Base-by-base conservation (phyloP, 225 moss, liverwort and hornwort species). In the Polytrichum formosum region DNA sequence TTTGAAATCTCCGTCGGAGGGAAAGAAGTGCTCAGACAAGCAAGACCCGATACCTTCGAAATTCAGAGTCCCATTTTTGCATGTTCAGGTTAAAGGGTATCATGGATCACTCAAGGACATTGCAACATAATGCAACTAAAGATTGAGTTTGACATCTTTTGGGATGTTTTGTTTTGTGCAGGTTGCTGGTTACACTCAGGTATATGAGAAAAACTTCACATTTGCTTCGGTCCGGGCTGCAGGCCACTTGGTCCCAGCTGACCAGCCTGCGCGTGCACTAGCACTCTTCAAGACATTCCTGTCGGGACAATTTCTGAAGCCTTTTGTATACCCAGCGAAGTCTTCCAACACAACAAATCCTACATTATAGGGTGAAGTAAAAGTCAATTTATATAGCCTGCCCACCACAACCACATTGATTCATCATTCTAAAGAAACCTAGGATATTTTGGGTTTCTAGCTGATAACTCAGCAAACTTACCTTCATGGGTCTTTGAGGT, bases 171-270 rank as follows among this genome's bases (percentile, higher is more conserved):
- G 46, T 13, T 53, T 66, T 66, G 37, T 70, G 76, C 26, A 80
- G 86, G 80, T 83, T 55, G 78, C 75, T 60, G 86, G 86, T 21
- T 86, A 78, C 0, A 70, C 83, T 0, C 80, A 83, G 33, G 71
- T 80, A 21, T 83, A 86, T 20, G 83, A 80, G 75, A 71, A 59
- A 58, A 86, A 86, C 23, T 86, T 86, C 73, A 86, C 80, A 4
- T 86, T 86, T 30, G 83, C 78, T 54, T 78, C 83, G 0, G 80
- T 86, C 18, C 61, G 83, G 63, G 86, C 80, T 13, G 86, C 83
- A 0, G 83, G 83, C 5, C 83, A 86, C 28, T 70, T 86, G 3
- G 86, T 86, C 54, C 86, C 80, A 55, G 78, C 80, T 1, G 86
- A 86, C 28, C 83, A 86, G 68, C 86, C 83, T 17, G 66, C 69